Base-by-base conservation (phyloP, 2,329 filamentous ascomycete genomes). In the Cercospora beticola region DNA sequence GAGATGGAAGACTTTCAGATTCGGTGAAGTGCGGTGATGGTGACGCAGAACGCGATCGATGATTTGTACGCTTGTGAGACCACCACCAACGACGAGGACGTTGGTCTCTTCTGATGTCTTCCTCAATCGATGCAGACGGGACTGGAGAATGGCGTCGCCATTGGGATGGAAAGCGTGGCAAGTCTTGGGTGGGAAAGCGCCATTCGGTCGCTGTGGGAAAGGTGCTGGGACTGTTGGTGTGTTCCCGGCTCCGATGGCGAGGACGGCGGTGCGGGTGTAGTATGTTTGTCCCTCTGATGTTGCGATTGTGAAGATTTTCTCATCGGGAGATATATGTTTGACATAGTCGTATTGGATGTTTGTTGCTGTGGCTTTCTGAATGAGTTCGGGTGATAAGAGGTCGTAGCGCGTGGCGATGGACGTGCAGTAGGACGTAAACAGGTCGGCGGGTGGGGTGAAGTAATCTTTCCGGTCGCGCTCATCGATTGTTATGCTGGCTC, bases 11-110 rank as follows among this genome's bases (percentile, higher is more conserved):
- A 94, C 88, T 70, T 88, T 90, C 3, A 0, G 82, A 84, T 28
- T 40, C 0, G 56, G 56, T 2, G 16, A 33, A 1, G 56, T 31
- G 12, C 31, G 28, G 8, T 58, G 56, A 6, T 58, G 56, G 2
- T 58, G 56, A 1, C 56, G 56, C 0, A 62, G 33, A 87, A 87
- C 58, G 90, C 83, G 66, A 74, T 93, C 90, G 0, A 88, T 84
- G 18, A 94, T 82, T 76, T 94, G 92, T 0, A 91, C 90, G 23
- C 90, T 91, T 0, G 92, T 93, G 4, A 94, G 80, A 0, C 92
- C 92, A 1, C 92, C 92, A 1, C 91, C 91, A 4, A 94, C 84
- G 8, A 94, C 85, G 7, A 93, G 82, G 7, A 94, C 78, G 69
- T 89, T 88, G 0, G 89, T 92, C n/a, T 78, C 70, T 66, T 79